Base-by-base conservation (phyloP, 352 stramenopile genomes). In the Globisporangium rhizosaccharum region DNA sequence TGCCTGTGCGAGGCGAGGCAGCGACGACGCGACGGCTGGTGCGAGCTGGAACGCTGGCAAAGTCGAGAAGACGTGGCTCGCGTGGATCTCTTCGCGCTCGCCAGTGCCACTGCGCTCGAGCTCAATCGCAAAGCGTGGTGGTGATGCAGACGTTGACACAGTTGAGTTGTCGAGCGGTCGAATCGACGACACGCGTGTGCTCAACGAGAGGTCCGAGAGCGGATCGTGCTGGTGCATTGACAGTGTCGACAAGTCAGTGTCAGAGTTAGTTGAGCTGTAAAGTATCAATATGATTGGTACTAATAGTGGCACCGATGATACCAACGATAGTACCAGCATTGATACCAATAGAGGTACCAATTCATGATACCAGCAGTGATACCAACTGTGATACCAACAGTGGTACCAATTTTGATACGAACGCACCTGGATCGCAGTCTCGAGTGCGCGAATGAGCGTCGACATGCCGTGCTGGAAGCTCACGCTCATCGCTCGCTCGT, bases 401-500 rank as follows among this genome's bases (percentile, higher is more conserved):
- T 5, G 23, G 23, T 23, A 23, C 23, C 23, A 23, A 23, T 23
- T 23, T 23, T 5, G n/a, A 3, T 17, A 9, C 11, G 7, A 12
- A 62, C 51, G 3, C 54, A 85, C 70, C 66, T 68, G 56, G 30
- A 92, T 75, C 0, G 61, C 62, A 39, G 73, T 44, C 12, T 68
- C 61, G 14, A 95, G 62, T 3, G 73, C 72, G 33, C 76, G 30
- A 26, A 90, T 87, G 33, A 96, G 69, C 39, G 77, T 87, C 33
- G 53, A 67, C 84, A 96, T 92, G 52, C 87, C 87, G 51, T 77
- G 62, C 2, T 68, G 73, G 66, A 96, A 96, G 69, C 84, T 94
- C 51, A 96, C 74, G 62, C 85, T 94, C n/a, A 94, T 74, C 0
- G 86, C 80, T 25, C 75, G 80, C 46, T 91, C 78, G 63, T 90